Conservation (phyloP, 2,329 filamentous ascomycete species). For the Lomentospora prolificans region DNA sequence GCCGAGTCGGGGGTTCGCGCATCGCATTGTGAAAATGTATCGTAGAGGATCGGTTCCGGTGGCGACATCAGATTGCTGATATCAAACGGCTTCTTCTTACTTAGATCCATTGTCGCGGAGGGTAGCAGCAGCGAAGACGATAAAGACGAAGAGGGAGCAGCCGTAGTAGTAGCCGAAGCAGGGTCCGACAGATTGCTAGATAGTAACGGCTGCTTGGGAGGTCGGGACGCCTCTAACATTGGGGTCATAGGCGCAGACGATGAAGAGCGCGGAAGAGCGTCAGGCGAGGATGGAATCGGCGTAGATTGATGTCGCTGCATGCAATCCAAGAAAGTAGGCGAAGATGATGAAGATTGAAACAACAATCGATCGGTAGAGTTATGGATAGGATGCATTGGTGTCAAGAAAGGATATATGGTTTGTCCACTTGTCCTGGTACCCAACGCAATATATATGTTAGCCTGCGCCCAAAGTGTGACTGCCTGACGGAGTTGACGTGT, state of each 20-base stretch:
- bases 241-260: neutral
- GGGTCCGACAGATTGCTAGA: slow-evolving; percentile 13
- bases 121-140: slow-evolving; percentile 14
- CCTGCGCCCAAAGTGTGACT: slow-evolving; percentile 2
- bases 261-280: slow-evolving; percentile 5
- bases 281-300: neutral
- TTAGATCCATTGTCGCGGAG: slow-evolving; percentile 17
- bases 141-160: slow-evolving; percentile 14
- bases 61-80: slow-evolving; percentile 53
- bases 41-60: slow-evolving; percentile 42
- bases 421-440: neutral
- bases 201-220: slow-evolving; percentile 11
- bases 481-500: slow-evolving; percentile 4
- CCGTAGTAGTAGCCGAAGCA: slow-evolving; percentile 11
- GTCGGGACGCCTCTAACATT: slow-evolving; percentile 7
- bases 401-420: neutral
- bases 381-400: neutral
- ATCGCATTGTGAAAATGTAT: slow-evolving; percentile 36
- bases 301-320: neutral
- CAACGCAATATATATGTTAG: neutral
- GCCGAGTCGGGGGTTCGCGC: neutral
- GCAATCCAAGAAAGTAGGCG: no score
- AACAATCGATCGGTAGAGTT: neutral
- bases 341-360: neutral
- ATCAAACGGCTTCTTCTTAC: slow-evolving; percentile 37